A percentile compares a stretch with the other conserved stretches of the same genome.
These are phyloP conservation scores for Pseudogymnoascus sp. DNA, from an alignment of 2,329 filamentous ascomycete species.

Conservation along the genomic window DNA sequence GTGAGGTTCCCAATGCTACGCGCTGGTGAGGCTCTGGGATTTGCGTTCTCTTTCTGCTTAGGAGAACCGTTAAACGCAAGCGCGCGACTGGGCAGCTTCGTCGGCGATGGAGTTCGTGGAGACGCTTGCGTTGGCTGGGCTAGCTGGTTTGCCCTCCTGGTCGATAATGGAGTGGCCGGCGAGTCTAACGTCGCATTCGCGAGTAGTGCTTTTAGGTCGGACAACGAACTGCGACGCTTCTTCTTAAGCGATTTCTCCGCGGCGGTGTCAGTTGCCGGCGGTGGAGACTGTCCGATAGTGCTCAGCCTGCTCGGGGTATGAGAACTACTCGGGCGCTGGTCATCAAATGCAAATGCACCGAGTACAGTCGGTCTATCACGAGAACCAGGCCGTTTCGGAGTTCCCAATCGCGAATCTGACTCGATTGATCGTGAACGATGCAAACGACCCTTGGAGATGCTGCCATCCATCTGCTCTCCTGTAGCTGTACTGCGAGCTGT, in stretches of 20 bases:
- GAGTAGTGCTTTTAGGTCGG: slow-evolving; percentile 69
- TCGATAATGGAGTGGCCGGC: slow-evolving; percentile 30
- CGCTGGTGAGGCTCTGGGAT: slow-evolving; percentile 13
- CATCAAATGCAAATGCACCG: slow-evolving; percentile 58
- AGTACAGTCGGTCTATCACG: slow-evolving; percentile 54
- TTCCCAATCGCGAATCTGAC: slow-evolving; percentile 40
- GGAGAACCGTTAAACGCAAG: slow-evolving; percentile 19
- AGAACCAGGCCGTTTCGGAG: slow-evolving; percentile 49
- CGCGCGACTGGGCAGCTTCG: slow-evolving; percentile 14
- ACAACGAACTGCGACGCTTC: slow-evolving; percentile 86
- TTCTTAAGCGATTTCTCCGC: slow-evolving; percentile 47
- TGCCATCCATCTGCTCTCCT: slow-evolving; percentile 47
- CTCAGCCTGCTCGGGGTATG: slow-evolving; percentile 34
- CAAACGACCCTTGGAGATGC: slow-evolving; percentile 59
- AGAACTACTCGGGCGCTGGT: slow-evolving; percentile 49
- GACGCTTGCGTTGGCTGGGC: slow-evolving; percentile 24
- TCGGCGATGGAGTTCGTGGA: slow-evolving; percentile 28
- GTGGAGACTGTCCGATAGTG: slow-evolving; percentile 27
- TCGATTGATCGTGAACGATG: slow-evolving; percentile 74
- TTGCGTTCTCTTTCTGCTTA: slow-evolving; percentile 24
- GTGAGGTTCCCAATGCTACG: slow-evolving; percentile 24
- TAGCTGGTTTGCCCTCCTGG: slow-evolving; percentile 9
- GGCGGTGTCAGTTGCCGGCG: slow-evolving; percentile 36
- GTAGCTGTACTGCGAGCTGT: slow-evolving; percentile 53
- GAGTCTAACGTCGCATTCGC: slow-evolving; percentile 47